Percentiles rank a stretch among this genome's conserved stretches.
Conservation (phyloP, 345 rosid genomes). For the Gossypium australe region DNA sequence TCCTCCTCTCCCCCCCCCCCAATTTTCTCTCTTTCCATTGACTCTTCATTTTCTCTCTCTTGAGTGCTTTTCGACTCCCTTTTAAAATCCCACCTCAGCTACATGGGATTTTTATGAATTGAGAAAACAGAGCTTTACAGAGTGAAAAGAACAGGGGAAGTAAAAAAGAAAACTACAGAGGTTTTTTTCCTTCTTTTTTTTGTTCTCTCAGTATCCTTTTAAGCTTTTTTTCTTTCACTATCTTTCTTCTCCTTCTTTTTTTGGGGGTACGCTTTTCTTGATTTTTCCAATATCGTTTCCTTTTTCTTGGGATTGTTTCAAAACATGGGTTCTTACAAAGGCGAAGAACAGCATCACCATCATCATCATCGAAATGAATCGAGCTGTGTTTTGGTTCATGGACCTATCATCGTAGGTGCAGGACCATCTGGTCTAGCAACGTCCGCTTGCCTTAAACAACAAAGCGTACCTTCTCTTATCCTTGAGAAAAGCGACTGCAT, state of each 20-base stretch:
- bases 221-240: constrained; percentile 3
- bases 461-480: constrained; percentile 57
- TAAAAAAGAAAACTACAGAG: constrained; percentile 6
- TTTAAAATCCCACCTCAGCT: constrained; percentile 14
- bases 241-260: not conserved
- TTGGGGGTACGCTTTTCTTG: constrained; percentile 4
- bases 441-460: constrained; percentile 64
- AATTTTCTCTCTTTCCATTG: not conserved
- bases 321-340: constrained; percentile 41
- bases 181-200: not conserved
- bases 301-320: not conserved
- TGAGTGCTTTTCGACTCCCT: not conserved
- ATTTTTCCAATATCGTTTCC: not conserved
- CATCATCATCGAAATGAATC: constrained; percentile 14
- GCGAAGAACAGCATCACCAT: constrained; percentile 17
- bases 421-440: constrained; percentile 88
- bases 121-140: constrained; percentile 15
- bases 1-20: not conserved
- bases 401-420: constrained; percentile 83
- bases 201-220: not conserved
- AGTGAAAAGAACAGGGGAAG: constrained; percentile 22
- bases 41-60: not conserved
- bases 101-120: not conserved
- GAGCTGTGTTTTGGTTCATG: constrained; percentile 27
- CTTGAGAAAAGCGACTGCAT: constrained; percentile 71